phyloP scores from a whole-genome alignment of 2,329 filamentous ascomycete genomes.

The Nectriaceae sp. region DNA sequence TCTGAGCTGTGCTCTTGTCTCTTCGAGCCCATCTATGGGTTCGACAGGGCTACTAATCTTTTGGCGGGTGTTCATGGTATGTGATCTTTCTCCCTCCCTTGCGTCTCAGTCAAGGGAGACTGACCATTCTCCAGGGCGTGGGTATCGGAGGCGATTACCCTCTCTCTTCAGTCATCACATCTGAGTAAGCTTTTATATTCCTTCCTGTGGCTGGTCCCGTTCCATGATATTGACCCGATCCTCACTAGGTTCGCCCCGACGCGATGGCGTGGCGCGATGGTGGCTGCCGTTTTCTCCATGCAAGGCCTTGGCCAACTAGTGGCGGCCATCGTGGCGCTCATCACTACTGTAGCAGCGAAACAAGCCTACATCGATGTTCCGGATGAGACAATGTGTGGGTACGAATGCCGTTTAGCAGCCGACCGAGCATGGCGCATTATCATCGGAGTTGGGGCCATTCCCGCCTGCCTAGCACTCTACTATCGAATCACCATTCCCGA shows the following conservation, averaged over 20 bases:
- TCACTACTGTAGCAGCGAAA: constrained; percentile 68
- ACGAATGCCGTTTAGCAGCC: constrained; percentile 66
- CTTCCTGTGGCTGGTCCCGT: constrained; percentile 14
- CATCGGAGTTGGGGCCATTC: constrained; percentile 76
- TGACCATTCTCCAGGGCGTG: constrained; percentile 51
- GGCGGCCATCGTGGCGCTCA: constrained; percentile 69
- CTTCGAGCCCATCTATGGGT: constrained; percentile 61
- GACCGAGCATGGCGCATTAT: constrained; percentile 84
- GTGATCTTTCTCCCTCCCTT: constrained; percentile 10
- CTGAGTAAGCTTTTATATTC: constrained; percentile 54
- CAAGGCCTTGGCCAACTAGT: constrained; percentile 79
- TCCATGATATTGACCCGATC: constrained; percentile 15
- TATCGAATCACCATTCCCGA: constrained; percentile 85
- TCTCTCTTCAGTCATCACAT: constrained; percentile 76
- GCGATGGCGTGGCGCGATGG: constrained; percentile 80
- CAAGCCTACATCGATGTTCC: constrained; percentile 45
- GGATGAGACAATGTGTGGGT: constrained; percentile 52
- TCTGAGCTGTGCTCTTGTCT: constrained; percentile 64
- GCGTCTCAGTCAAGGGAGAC: constrained; percentile 1
- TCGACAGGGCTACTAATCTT: constrained; percentile 66
- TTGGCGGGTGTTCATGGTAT: constrained; percentile 73
- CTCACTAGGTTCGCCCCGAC: constrained; percentile 71
- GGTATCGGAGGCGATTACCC: constrained; percentile 85
- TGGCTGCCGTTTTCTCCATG: constrained; percentile 83
- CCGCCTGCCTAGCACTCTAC: constrained; percentile 78